These are phyloP conservation scores for Blastomyces percursus DNA, from an alignment of 2,329 filamentous ascomycete species.

Conservation along the genomic window DNA sequence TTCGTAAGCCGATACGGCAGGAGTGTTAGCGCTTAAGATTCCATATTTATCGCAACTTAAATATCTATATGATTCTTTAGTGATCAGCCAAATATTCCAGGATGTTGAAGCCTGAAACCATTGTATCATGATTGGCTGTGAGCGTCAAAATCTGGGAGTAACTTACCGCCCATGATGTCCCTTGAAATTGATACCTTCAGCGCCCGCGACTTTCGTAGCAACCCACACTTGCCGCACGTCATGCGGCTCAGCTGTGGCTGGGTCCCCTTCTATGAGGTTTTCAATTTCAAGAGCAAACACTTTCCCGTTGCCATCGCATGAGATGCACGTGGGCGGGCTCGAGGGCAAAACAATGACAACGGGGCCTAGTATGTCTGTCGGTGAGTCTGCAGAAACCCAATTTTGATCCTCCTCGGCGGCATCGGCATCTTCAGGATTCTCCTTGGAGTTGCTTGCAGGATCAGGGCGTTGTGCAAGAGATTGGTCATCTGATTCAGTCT, in stretches of 20 bases:
- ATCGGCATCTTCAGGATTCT: constrained; percentile 28
- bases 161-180: constrained; percentile 71
- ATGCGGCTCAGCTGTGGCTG: constrained; percentile 81
- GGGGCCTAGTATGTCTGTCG: constrained; percentile 67
- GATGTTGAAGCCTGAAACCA: neutral
- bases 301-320: constrained; percentile 75
- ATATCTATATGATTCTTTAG: constrained; percentile 45
- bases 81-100: neutral
- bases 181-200: constrained; percentile 74
- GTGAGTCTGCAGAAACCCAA: constrained; percentile 76
- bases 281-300: constrained; percentile 74
- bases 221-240: constrained; percentile 96
- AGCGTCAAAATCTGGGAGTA: neutral
- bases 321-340: constrained; percentile 59
- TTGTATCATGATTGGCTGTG: constrained; percentile 1
- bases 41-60: constrained; percentile 78
- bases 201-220: constrained; percentile 70
- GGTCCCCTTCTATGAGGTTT: constrained; percentile 76
- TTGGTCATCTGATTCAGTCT: constrained; percentile 38
- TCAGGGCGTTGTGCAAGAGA: constrained; percentile 30
- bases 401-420: constrained; percentile 58
- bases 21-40: constrained; percentile 60
- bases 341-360: constrained; percentile 73
- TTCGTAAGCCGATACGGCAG: constrained; percentile 76
- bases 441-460: constrained; percentile 10